A percentile compares a stretch with the other conserved stretches of the same genome.
Evolutionary conservation across 768 basidiomycete genomes (phyloP).

Genomic region (Termitomyces sp.): DNA sequence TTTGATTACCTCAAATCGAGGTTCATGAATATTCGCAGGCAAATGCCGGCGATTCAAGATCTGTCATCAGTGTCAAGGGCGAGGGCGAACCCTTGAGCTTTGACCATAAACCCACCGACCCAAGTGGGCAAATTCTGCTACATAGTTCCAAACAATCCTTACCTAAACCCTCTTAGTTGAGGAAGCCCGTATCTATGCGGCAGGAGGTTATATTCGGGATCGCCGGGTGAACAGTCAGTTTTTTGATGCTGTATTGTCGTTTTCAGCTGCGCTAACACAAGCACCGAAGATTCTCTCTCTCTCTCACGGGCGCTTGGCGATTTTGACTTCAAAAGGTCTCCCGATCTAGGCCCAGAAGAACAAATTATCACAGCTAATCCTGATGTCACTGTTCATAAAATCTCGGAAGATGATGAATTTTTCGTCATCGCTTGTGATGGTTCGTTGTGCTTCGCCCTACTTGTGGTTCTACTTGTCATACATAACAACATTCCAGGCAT

Average conservation of each 20-base stretch:
- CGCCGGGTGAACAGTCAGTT: constrained; percentile 90
- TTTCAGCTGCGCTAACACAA: not conserved
- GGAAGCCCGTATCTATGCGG: constrained; percentile 78
- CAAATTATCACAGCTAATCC: constrained; percentile 97
- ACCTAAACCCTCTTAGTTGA: constrained; percentile 50
- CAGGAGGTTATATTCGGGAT: constrained; percentile 95
- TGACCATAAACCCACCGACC: constrained; percentile 94
- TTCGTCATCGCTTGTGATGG: constrained; percentile 97
- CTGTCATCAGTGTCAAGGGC: constrained; percentile 82
- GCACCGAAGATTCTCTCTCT: constrained; percentile 87
- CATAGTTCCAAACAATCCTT: not conserved
- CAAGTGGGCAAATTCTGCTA: constrained; percentile 45
- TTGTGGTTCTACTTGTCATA: not conserved
- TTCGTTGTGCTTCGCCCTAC: constrained; percentile 29
- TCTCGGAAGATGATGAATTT: constrained; percentile 92
- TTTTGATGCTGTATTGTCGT: constrained; percentile 1
- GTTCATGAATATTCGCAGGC: constrained; percentile 52
- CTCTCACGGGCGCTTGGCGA: constrained; percentile 94
- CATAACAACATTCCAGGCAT: constrained; percentile 60
- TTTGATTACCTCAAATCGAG: constrained; percentile 1
- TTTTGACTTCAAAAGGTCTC: constrained; percentile 98
- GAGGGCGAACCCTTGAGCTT: constrained; percentile 85
- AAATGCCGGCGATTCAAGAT: constrained; percentile 95
- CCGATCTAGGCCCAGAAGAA: constrained; percentile 71
- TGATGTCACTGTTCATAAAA: constrained; percentile 79